Percentiles rank a stretch among this genome's conserved stretches.
Conservation (phyloP, 495 filamentous ascomycete species). For the Neurospora africana region DNA sequence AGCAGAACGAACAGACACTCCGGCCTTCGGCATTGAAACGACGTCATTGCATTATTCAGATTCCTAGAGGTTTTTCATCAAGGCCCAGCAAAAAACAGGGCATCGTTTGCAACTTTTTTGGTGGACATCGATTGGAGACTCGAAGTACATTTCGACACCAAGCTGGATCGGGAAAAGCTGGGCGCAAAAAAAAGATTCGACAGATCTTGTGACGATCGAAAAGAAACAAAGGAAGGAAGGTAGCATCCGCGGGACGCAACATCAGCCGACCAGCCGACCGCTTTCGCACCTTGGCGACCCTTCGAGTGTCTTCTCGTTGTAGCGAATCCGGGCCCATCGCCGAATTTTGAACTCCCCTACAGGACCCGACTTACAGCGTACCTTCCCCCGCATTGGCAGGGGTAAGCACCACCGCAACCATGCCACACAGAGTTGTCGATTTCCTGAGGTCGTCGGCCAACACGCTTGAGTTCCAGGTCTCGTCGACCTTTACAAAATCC, state of each 20-base stretch:
- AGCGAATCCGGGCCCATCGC: slow-evolving; percentile 1
- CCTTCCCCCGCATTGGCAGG: slow-evolving; percentile 12
- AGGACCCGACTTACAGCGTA: background rate
- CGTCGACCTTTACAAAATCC: slow-evolving; percentile 19
- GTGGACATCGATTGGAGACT: slow-evolving; percentile 5
- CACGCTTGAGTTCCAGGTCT: slow-evolving; percentile 22
- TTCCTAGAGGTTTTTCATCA: background rate
- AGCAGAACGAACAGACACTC: background rate
- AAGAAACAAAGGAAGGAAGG: background rate
- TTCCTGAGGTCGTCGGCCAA: slow-evolving; percentile 37
- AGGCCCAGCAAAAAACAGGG: background rate
- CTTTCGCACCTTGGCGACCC: background rate
- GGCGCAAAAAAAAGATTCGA: background rate
- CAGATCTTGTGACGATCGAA: slow-evolving; percentile 7
- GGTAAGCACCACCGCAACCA: slow-evolving; percentile 21
- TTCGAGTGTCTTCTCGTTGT: background rate
- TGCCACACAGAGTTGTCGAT: slow-evolving; percentile 41
- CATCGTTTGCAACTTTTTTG: background rate
- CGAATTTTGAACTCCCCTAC: background rate
- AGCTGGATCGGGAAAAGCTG: background rate
- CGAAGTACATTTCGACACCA: background rate
- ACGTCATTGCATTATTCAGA: background rate
- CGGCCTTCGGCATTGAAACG: background rate
- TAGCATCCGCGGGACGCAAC: background rate
- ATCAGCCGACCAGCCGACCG: background rate